A percentile compares a stretch with the other conserved stretches of the same genome.
Conservation (phyloP, 164 flowering plant genomes). For the Hamamelis virginiana region DNA sequence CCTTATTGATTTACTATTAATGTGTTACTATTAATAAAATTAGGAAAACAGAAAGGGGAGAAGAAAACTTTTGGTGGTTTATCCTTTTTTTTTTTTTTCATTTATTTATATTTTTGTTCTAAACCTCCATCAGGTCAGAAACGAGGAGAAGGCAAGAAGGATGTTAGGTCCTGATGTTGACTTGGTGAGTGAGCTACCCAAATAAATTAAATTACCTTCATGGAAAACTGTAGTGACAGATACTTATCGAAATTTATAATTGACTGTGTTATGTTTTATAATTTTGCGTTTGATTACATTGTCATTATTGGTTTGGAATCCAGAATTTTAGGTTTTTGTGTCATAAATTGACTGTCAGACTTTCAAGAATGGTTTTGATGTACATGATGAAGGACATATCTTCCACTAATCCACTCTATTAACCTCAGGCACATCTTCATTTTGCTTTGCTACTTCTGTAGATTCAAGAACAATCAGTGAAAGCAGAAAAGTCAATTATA, state of each 20-base stretch:
- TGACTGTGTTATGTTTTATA: not conserved
- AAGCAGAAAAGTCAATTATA: no score
- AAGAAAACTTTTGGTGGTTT: not conserved
- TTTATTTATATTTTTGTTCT: not conserved
- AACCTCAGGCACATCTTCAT: no score
- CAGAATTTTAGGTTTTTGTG: no score
- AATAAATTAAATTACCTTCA: no score
- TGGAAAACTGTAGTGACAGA: not conserved
- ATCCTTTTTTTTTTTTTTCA: not conserved
- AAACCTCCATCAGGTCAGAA: constrained; percentile 67
- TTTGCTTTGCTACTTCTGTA: no score
- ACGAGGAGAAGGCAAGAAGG: constrained; percentile 86
- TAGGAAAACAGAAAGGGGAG: not conserved
- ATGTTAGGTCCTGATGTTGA: constrained; percentile 88
- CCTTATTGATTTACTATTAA: not conserved
- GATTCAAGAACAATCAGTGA: no score
- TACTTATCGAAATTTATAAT: not conserved
- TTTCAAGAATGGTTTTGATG: no score
- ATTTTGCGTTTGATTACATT: not conserved
- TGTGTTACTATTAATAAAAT: no score
- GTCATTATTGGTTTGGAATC: no score
- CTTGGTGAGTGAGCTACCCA: constrained; percentile 52
- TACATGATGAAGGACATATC: no score
- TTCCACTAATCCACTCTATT: no score
- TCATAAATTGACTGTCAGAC: no score